Evolutionary conservation across 2,329 filamentous ascomycete genomes (phyloP), one percentile per base, ranked within the genome.

Genomic region (Sclerotinia trifoliorum): DNA sequence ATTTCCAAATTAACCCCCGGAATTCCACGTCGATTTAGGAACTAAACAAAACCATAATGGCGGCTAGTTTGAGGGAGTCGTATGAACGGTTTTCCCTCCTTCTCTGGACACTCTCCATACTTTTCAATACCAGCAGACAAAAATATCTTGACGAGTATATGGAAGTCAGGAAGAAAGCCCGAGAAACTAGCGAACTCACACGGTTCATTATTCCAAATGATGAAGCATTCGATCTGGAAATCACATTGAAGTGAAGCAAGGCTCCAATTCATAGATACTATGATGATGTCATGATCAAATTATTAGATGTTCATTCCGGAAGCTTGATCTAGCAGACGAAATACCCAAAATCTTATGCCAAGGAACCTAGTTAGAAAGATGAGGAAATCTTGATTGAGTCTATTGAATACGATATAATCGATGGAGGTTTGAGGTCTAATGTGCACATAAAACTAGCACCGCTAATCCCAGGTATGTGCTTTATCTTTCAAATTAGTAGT

Each of bases 81-180:
- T 48, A 42, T 49, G 57, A 68, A n/a, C 42, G 66, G 1, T 64
- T 55, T 15, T 55, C 66, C 10, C 10, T 56, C 21, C 58, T 49
- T 17, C 58, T 49, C 3, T 29, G 11, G 26, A 32, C 8, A 13
- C 11, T n/a, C 35, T 51, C 51, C 10, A 44, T 29, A 3, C 2
- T n/a, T 35, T 15, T 19, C 10, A 32, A 13, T 13, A 3, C 6
- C 3, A 49, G 13, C 6, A 24, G 24, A 32, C 26, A 24, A 21
- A 35, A 54, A n/a, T 54, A 66, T 17, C 5, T 61, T 2, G 55
- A 67, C 15, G 65, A 67, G 44, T 67, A 48, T 11, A 67, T 67
- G 56, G 24, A 67, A 62, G 24, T 67, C 24, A 56, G 32, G 8
- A 62, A 67, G 35, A 61, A 54, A 54, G 56, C 46, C 19, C 24